Evolutionary conservation across 768 basidiomycete genomes (phyloP), one percentile per base, ranked within the genome.

Genomic region (Naganishia antarctica): DNA sequence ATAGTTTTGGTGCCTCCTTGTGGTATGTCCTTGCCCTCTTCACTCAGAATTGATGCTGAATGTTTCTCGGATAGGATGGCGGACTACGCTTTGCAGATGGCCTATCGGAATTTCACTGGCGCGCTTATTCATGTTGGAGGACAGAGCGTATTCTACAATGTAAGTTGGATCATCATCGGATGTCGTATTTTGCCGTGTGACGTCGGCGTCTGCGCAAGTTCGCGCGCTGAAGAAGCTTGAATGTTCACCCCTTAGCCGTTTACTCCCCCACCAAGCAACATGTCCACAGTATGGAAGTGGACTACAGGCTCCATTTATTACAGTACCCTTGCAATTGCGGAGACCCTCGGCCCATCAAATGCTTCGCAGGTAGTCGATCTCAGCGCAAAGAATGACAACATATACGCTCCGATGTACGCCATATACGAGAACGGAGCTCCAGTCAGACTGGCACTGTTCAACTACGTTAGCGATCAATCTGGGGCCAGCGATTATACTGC

Each of bases 261-360:
- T 74, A 83, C 82, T 67, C 82, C 83, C 0, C 83, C 83, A 2
- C 82, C 82, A 7, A 78, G 78, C 11, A 86, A 85, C 68, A 80
- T 84, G 67, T 82, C 84, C 0, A 67, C 79, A 0, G 84, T 80
- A 75, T 82, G 82, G 65, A 79, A 86, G 75, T 90, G 88, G 88
- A 87, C 87, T 1, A 81, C 87, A 41, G 87, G 87, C 3, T 82
- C 86, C 0, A 77, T 86, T 47, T 89, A 87, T 78, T 91, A 90
- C 76, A 81, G 89, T 0, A 81, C 85, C 0, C 77, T 92, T 26
- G 81, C 86, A 67, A 79, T 87, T 43, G 83, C 88, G 0, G 89
- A 91, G 74, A 81, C 82, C 3, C 80, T 90, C 32, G 88, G 87
- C n/a, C 79, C 81, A 47, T 82, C 83, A 43, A 85, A 85, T 74